These are phyloP conservation scores for Escovopsis sp. DNA, from an alignment of 2,329 filamentous ascomycete genomes.

Conservation along the genomic window DNA sequence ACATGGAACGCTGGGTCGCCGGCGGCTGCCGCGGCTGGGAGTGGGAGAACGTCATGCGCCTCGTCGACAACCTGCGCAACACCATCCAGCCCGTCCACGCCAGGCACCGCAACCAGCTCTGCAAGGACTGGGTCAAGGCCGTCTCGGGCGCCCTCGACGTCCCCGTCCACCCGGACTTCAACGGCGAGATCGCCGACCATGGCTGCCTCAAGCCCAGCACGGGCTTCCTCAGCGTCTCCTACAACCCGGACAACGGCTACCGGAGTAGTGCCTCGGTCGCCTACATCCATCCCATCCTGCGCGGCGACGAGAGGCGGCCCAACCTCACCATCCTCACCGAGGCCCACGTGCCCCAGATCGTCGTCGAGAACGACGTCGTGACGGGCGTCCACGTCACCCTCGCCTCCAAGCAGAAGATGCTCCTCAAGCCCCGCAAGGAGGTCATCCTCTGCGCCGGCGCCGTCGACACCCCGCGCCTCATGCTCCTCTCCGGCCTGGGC, in stretches of 20 bases:
- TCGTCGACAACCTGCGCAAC: constrained; percentile 74
- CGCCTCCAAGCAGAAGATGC: constrained; percentile 35
- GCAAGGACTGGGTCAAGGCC: constrained; percentile 75
- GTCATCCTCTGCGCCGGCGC: constrained; percentile 70
- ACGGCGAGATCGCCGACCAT: constrained; percentile 60
- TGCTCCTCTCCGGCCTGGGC: constrained; percentile 43
- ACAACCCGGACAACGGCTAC: constrained; percentile 77
- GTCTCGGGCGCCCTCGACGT: constrained; percentile 69
- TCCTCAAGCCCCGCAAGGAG: constrained; percentile 54
- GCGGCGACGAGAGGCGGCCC: constrained; percentile 64
- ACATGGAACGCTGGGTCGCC: constrained; percentile 70
- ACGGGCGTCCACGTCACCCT: constrained; percentile 57
- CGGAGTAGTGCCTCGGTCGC: constrained; percentile 79
- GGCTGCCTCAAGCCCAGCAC: constrained; percentile 63
- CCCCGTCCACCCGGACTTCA: constrained; percentile 74
- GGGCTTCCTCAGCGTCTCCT: constrained; percentile 82
- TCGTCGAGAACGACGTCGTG: constrained; percentile 54
- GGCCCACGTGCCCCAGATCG: constrained; percentile 73
- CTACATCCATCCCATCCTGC: constrained; percentile 83
- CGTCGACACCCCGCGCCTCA: constrained; percentile 61
- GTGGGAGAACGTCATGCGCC: constrained; percentile 69
- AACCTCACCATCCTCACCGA: constrained; percentile 81
- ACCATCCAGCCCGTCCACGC: constrained; percentile 80
- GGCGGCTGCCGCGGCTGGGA: constrained; percentile 75
- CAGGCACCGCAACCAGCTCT: constrained; percentile 77